Base-by-base conservation (phyloP, 164 flowering plant genomes). In the Akebia trifoliata region DNA sequence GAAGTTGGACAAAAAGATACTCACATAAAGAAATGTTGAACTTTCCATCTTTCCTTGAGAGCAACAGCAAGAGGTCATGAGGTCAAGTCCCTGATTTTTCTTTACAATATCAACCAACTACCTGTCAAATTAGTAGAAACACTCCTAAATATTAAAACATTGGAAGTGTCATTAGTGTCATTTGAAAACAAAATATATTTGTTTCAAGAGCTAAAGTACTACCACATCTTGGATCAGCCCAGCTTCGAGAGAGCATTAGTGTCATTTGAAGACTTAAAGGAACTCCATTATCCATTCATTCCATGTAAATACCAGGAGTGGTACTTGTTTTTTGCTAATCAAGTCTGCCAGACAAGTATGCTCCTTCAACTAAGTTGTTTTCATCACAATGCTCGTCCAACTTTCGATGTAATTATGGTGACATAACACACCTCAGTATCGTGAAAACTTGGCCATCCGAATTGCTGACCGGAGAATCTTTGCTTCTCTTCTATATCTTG, bases 401-500 rank as follows among this genome's bases (percentile, higher is more conserved):
- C 17, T n/a, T 42, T 42, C 49, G 7, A 10, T 18, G 2, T 4
- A 15, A 48, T 32, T 12, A 22, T 47, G 35, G 30, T 28, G 15
- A 6, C 54, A 42, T 10, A 28, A 12, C 49, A 36, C 12, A 31
- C 29, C 14, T 57, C 32, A 53, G 24, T 6, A 62, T 7, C 56
- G 65, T 51, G 73, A 61, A 48, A 62, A 26, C 59, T 70, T 67
- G 31, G 81, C 82, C 39, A 55, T 30, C 15, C 57, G 63, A 57
- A 86, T 73, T 63, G 75, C 64, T 3, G 66, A 60, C 39, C 37
- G 66, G 35, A 82, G 79, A 59, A 62, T 76, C 55, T 60, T 75
- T 43, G 79, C 79, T 43, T 78, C 81, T 60, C 61, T 61, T 37
- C 22, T 59, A 55, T 43, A 69, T 31, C 90, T 87, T 29, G 78